A percentile compares a stretch with the other conserved stretches of the same genome.
phyloP scores from a whole-genome alignment of 2,329 filamentous ascomycete species.

The Coniella lustricola region DNA sequence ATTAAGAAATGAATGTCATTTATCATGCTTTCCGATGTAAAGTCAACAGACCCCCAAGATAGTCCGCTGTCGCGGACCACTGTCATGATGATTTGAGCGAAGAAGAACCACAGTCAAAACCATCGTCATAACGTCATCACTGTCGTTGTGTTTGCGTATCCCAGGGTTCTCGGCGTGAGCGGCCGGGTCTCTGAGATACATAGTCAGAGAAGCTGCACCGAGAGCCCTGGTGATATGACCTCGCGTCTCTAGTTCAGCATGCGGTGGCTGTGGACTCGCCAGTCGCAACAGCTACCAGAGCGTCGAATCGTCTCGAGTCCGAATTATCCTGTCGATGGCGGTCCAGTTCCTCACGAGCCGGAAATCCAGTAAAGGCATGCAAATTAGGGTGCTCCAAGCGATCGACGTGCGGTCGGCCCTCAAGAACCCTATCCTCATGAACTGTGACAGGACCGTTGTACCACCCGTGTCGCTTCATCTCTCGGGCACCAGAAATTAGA shows the following conservation, averaged over 20 bases:
- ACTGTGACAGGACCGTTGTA: slow-evolving; percentile 50
- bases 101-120: neutral
- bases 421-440: slow-evolving; percentile 31
- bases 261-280: slow-evolving; percentile 34
- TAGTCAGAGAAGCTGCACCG: neutral
- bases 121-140: slow-evolving; percentile 11
- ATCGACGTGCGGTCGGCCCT: slow-evolving; percentile 39
- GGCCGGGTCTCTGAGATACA: no score
- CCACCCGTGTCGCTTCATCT: slow-evolving; percentile 64
- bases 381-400: slow-evolving; percentile 54
- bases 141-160: neutral
- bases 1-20: neutral
- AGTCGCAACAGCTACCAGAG: slow-evolving; percentile 59
- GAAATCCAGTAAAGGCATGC: slow-evolving; percentile 44
- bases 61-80: neutral
- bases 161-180: no score
- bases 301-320: slow-evolving; percentile 48
- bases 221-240: no score
- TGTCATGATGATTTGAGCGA: neutral
- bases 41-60: neutral
- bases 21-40: slow-evolving; percentile 4
- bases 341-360: slow-evolving; percentile 27
- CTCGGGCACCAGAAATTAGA: slow-evolving; percentile 47
- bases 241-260: slow-evolving; percentile 12
- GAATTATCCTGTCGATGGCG: slow-evolving; percentile 24